Evolutionary conservation across 2,329 filamentous ascomycete genomes (phyloP).

Genomic region (Penicillium occitanis): DNA sequence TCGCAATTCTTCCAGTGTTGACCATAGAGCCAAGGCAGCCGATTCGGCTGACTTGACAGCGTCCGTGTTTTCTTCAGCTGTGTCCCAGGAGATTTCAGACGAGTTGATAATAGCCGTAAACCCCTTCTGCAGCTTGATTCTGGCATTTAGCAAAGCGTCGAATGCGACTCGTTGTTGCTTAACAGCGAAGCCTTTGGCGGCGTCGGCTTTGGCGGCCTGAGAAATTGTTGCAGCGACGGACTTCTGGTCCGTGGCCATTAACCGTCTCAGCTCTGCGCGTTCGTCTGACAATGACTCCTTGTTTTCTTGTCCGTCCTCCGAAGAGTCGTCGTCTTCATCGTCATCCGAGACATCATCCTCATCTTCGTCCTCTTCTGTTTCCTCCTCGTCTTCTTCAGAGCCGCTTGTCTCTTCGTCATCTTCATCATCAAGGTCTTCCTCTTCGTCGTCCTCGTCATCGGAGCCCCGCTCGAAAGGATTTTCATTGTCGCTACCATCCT

Average conservation of each 20-base stretch:
- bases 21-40: conserved; percentile 81
- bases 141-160: conserved; percentile 81
- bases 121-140: conserved; percentile 91
- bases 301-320: conserved; percentile 31
- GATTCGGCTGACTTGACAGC: conserved; percentile 76
- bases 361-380: conserved; percentile 20
- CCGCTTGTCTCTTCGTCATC: conserved; percentile 19
- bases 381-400: conserved; percentile 10
- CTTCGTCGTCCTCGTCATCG: conserved; percentile 37
- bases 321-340: conserved; percentile 31
- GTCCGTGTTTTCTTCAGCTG: conserved; percentile 33
- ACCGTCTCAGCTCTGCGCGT: conserved; percentile 62
- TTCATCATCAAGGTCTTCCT: conserved; percentile 27
- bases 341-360: conserved; percentile 32
- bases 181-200: conserved; percentile 81
- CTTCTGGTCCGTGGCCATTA: conserved; percentile 68
- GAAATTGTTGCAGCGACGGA: conserved; percentile 63
- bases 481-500: conserved; percentile 54
- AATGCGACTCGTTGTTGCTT: conserved; percentile 83
- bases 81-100: conserved; percentile 40
- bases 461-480: conserved; percentile 42
- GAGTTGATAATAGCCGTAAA: conserved; percentile 79
- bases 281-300: conserved; percentile 33
- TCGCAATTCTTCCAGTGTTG: conserved; percentile 57
- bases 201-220: conserved; percentile 71